A percentile compares a stretch with the other conserved stretches of the same genome.
phyloP scores from a whole-genome alignment of 2,329 filamentous ascomycete genomes.

The Eurotiales sp. region DNA sequence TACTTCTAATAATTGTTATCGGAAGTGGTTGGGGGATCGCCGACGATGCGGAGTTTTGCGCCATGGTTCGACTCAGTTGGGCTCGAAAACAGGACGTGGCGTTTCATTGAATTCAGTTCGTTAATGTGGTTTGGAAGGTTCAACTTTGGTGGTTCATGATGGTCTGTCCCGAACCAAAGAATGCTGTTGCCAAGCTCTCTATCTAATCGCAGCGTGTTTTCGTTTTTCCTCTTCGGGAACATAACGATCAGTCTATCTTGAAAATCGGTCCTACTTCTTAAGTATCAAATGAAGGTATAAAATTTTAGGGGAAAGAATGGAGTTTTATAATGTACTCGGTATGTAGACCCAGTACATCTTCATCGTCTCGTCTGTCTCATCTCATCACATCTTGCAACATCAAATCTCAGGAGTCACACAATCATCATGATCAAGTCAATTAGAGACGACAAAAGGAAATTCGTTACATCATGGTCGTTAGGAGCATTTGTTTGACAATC shows the following conservation, averaged over 20 bases:
- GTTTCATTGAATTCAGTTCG: neutral
- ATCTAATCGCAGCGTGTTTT: slow-evolving; percentile 6
- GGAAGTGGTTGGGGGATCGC: no score
- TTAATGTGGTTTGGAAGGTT: neutral
- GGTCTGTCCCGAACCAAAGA: neutral
- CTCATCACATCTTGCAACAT: slow-evolving; percentile 1
- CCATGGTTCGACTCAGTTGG: no score
- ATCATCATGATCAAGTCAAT: no score
- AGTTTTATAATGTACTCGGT: slow-evolving; percentile 8
- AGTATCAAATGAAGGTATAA: no score
- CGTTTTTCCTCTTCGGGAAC: slow-evolving; percentile 11
- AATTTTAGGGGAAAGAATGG: slow-evolving; percentile 13
- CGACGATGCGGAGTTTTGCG: neutral
- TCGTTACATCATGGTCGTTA: slow-evolving; percentile 23
- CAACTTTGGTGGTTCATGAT: no score
- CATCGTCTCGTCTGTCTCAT: slow-evolving; percentile 6
- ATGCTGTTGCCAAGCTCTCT: slow-evolving; percentile 11
- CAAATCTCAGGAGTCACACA: neutral
- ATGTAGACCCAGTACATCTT: neutral
- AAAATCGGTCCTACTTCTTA: no score
- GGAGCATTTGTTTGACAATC: slow-evolving; percentile 7
- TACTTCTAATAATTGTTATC: no score
- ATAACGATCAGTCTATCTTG: no score
- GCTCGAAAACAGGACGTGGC: no score
- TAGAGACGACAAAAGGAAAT: slow-evolving; percentile 17